These are phyloP conservation scores for Globisporangium paddicum DNA, from an alignment of 352 stramenopile species.

Conservation along the genomic window DNA sequence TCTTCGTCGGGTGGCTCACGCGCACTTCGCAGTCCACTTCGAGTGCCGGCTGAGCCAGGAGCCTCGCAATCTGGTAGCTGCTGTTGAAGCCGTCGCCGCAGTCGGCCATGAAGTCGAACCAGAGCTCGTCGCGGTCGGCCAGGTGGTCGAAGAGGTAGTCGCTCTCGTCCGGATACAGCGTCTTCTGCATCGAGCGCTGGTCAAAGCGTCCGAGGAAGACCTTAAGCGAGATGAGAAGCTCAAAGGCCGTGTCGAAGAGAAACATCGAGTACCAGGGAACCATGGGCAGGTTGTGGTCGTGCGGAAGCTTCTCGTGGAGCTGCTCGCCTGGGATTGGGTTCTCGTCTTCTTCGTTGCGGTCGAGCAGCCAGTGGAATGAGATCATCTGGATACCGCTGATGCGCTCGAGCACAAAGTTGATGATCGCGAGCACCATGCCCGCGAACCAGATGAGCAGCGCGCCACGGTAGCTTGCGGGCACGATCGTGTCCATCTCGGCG, in stretches of 20 bases:
- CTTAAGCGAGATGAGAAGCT: constrained; percentile 91
- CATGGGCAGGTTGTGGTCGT: constrained; percentile 84
- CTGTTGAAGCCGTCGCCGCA: constrained; percentile 93
- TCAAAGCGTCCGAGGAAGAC: constrained; percentile 92
- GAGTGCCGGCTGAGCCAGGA: constrained; percentile 88
- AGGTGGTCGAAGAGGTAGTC: constrained; percentile 85
- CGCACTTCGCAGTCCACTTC: constrained; percentile 60
- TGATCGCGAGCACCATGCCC: constrained; percentile 72
- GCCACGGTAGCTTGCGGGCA: constrained; percentile 73
- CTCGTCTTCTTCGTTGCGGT: constrained; percentile 39
- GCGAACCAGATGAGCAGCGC: constrained; percentile 83
- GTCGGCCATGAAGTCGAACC: constrained; percentile 94
- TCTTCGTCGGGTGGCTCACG: constrained; percentile 14
- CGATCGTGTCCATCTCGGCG: constrained; percentile 41
- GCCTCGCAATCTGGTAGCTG: constrained; percentile 89
- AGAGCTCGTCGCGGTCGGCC: constrained; percentile 74
- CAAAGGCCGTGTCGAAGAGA: constrained; percentile 88
- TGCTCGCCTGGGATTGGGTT: constrained; percentile 37
- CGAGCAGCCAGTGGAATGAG: constrained; percentile 67
- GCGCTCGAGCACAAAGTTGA: constrained; percentile 81
- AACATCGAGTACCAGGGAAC: constrained; percentile 94
- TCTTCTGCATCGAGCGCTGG: constrained; percentile 88
- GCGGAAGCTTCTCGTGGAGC: constrained; percentile 55
- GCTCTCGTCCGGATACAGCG: constrained; percentile 63
- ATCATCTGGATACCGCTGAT: constrained; percentile 80